Base-by-base conservation (phyloP, 2,329 filamentous ascomycete species). In the Penicillium palitans region DNA sequence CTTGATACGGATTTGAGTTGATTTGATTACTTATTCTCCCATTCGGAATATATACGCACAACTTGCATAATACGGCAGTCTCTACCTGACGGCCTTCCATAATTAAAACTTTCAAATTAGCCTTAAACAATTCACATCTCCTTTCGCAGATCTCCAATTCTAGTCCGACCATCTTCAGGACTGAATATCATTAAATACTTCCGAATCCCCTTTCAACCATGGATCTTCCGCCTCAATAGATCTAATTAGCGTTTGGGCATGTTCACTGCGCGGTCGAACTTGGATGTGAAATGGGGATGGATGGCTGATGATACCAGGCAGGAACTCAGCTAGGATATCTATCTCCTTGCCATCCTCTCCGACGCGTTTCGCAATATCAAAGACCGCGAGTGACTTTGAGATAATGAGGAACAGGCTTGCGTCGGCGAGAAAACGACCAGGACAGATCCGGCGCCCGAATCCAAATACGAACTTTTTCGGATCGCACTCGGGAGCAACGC, bases 361-460 rank as follows among this genome's bases (percentile, higher is more conserved):
- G 0, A 78, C 81, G 2, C 76, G 67, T 51, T 79, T 79, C 10
- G 61, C 57, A n/a, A 83, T 70, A 3, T 73, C 65, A 54, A 85
- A 84, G 0, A 77, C 78, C 0, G 82, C 75, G 2, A 86, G 69
- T 0, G 73, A 67, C 33, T 80, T 78, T 0, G 74, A 78, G n/a
- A 80, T 73, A 7, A 66, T 77, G n/a, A 80, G 59, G 51, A 72
- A 80, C 1, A 80, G 41, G 0, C 73, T 70, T 3, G 68, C 67
- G 24, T 79, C 77, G 0, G 79, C 78, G 9, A 79, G 65, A 25
- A 72, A 62, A 8, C 72, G 69, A 5, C 77, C 78, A 1, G 76
- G 74, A 51, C 78, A 81, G 13, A 77, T 70, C 2, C 76, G 72
- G 3, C 76, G 69, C 6, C 78, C 76, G 52, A 72, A 79, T 0